These are phyloP conservation scores for Cryptococcus sp. DNA, from an alignment of 1,284 basidiomycete genomes.

Conservation along the genomic window DNA sequence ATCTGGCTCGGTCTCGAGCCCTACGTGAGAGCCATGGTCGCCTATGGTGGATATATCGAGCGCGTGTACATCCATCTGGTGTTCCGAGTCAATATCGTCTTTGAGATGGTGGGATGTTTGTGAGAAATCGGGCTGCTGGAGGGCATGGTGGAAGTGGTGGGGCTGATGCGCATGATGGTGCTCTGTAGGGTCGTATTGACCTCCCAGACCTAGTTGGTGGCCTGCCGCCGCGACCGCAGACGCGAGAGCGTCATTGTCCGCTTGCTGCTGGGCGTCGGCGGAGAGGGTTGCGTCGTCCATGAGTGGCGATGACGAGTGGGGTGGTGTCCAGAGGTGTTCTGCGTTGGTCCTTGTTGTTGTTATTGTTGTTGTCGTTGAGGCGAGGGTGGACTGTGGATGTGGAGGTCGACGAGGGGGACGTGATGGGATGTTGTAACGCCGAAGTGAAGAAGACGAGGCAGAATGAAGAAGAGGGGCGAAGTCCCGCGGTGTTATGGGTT, in stretches of 20 bases:
- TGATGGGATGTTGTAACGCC: background rate
- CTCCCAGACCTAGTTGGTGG: conserved; percentile 32
- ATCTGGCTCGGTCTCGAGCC: conserved; percentile 25
- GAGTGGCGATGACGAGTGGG: conserved; percentile 9
- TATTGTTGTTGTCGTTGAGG: background rate
- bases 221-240: conserved; percentile 43
- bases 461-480: too few relatives aligned
- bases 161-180: conserved; percentile 14
- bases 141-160: conserved; percentile 39
- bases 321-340: background rate
- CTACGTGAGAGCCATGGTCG: conserved; percentile 5
- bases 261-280: conserved; percentile 32
- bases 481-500: too few relatives aligned
- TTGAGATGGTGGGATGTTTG: conserved; percentile 23
- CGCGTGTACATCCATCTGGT: conserved; percentile 25
- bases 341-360: background rate
- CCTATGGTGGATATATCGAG: conserved; percentile 29
- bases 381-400: conserved; percentile 3
- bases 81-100: conserved; percentile 3
- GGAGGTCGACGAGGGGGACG: background rate
- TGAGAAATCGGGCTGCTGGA: conserved; percentile 47
- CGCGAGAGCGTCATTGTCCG: conserved; percentile 42
- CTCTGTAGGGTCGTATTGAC: conserved; percentile 7
- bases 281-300: conserved; percentile 33
- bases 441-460: background rate